These are phyloP conservation scores for Moesziomyces parantarcticus DNA, from an alignment of 1,284 basidiomycete genomes.

Conservation along the genomic window DNA sequence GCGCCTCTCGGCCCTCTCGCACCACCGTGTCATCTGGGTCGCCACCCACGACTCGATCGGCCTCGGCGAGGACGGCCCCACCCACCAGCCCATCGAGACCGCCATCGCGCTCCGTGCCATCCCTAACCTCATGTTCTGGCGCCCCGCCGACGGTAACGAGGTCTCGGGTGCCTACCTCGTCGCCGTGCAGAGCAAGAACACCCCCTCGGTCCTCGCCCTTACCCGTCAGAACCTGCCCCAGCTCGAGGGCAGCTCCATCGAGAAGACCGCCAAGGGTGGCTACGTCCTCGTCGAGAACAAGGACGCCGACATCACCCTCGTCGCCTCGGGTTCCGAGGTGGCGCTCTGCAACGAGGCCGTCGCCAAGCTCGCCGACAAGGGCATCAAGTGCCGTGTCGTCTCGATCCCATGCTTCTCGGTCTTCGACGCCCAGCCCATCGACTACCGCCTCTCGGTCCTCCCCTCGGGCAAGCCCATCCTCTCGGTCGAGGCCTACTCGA, in stretches of 20 bases:
- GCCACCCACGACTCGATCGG: conserved; percentile 73
- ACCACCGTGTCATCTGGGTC: conserved; percentile 91
- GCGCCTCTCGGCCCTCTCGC: conserved; percentile 86
- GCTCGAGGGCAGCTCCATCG: conserved; percentile 86
- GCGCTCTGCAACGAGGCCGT: conserved; percentile 86
- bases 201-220: conserved; percentile 84
- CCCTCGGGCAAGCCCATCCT: conserved; percentile 88
- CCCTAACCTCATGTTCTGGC: conserved; percentile 79
- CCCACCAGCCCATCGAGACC: conserved; percentile 93
- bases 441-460: conserved; percentile 85
- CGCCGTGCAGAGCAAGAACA: conserved; percentile 78
- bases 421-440: conserved; percentile 84
- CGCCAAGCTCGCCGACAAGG: conserved; percentile 75
- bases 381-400: conserved; percentile 82
- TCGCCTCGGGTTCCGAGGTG: conserved; percentile 89
- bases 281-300: conserved; percentile 85
- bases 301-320: conserved; percentile 83
- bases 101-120: conserved; percentile 85
- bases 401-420: conserved; percentile 89
- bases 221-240: conserved; percentile 93
- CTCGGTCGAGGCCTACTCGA: conserved; percentile 82
- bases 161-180: conserved; percentile 88
- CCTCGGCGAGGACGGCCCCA: conserved; percentile 89
- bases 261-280: conserved; percentile 84
- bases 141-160: conserved; percentile 93